Percentiles rank a stretch among this genome's conserved stretches.
phyloP scores from a whole-genome alignment of 768 basidiomycete species.

The Leccinum fibrillosum region DNA sequence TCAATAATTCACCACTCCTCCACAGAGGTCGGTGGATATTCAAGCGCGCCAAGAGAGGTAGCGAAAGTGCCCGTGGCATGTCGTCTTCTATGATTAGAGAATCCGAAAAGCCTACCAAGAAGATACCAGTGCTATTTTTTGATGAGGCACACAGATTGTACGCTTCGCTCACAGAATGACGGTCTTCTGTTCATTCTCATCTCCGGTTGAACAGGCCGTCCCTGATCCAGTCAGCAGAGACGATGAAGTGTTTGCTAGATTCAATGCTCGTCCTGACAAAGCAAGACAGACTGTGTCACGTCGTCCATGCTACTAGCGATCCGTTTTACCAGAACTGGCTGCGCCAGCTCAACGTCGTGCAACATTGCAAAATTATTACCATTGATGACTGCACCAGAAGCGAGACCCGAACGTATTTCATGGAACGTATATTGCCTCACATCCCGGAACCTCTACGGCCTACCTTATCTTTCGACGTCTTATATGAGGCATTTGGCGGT shows the following conservation, averaged over 20 bases:
- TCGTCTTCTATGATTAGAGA: constrained; percentile 32
- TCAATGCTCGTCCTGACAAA: constrained; percentile 86
- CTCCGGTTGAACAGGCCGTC: constrained; percentile 49
- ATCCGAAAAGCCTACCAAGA: constrained; percentile 48
- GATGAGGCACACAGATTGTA: constrained; percentile 86
- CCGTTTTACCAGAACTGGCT: constrained; percentile 86
- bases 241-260: constrained; percentile 83
- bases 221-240: constrained; percentile 70
- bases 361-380: constrained; percentile 83
- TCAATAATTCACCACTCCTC: constrained; percentile 32
- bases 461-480: constrained; percentile 62
- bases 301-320: constrained; percentile 79
- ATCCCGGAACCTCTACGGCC: constrained; percentile 61
- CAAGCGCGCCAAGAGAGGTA: constrained; percentile 24
- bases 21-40: constrained; percentile 29
- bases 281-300: constrained; percentile 81
- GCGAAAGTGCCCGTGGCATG: constrained; percentile 30
- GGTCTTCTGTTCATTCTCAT: not conserved
- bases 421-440: constrained; percentile 59
- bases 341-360: constrained; percentile 74
- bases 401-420: constrained; percentile 66
- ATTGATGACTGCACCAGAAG: constrained; percentile 76
- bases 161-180: constrained; percentile 17
- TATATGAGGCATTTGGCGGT: constrained; percentile 81
- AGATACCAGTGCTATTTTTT: constrained; percentile 77